These are phyloP conservation scores for Kuraishia ogatae DNA, from an alignment of 805 yeast genomes.

Conservation along the genomic window DNA sequence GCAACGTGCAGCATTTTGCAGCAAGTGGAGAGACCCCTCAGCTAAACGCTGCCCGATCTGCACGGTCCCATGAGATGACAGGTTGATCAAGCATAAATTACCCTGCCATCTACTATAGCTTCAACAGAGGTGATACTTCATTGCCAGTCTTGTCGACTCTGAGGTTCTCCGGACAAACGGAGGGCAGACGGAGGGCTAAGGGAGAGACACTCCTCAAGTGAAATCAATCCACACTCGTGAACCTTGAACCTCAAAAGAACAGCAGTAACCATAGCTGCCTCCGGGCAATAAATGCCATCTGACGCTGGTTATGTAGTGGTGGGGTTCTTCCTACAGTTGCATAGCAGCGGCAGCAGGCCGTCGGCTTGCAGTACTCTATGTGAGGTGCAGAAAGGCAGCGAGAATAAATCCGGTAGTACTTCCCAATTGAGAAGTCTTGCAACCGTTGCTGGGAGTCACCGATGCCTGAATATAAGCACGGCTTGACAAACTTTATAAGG, in stretches of 20 bases:
- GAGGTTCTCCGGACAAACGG: neutral
- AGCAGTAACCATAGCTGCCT: neutral
- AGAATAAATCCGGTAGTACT: neutral
- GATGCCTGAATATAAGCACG: neutral
- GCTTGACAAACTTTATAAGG: neutral
- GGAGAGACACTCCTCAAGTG: constrained; percentile 3
- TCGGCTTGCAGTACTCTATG: neutral
- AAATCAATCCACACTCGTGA: neutral
- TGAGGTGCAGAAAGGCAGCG: neutral
- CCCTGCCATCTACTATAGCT: no score
- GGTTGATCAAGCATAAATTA: no score
- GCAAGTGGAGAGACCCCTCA: no score
- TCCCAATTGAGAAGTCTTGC: neutral
- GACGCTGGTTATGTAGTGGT: neutral
- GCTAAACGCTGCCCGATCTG: no score
- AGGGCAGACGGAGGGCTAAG: no score
- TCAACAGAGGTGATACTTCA: no score
- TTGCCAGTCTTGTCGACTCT: no score
- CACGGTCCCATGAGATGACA: no score
- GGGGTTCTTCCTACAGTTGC: neutral
- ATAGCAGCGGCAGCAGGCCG: neutral
- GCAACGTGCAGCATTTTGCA: no score
- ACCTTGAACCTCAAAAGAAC: neutral
- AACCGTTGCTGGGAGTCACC: neutral
- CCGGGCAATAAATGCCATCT: neutral